Conservation (phyloP, 345 rosid genomes). For the Eucalyptus rudis region DNA sequence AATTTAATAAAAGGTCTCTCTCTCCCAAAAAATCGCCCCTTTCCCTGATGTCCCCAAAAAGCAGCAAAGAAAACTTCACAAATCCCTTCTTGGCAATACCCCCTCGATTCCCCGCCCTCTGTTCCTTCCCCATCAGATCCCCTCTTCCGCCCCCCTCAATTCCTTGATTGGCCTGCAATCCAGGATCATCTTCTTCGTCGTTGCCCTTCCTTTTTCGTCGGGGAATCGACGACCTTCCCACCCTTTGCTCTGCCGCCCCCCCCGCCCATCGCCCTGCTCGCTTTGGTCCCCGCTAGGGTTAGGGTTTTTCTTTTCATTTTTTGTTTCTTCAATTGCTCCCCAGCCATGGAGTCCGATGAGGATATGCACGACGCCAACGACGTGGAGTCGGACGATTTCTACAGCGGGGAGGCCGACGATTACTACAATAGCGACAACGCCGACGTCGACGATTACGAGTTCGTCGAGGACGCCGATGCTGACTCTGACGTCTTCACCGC, state of each 20-base stretch:
- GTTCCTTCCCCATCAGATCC: not conserved
- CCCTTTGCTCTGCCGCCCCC: not conserved
- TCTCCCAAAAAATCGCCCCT: not conserved
- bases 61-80: no score
- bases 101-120: not conserved
- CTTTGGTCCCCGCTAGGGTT: not conserved
- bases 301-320: not conserved
- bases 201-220: not conserved
- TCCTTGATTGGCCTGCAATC: not conserved
- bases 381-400: slow-evolving; percentile 67
- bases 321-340: not conserved
- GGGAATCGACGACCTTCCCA: not conserved
- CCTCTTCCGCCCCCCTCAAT: not conserved
- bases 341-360: slow-evolving; percentile 59
- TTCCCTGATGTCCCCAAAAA: not conserved
- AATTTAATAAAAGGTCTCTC: not conserved
- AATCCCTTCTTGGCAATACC: not conserved
- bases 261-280: not conserved
- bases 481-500: slow-evolving; percentile 33
- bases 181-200: accelerated
- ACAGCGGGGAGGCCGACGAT: slow-evolving; percentile 62
- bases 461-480: slow-evolving; percentile 49
- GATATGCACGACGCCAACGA: slow-evolving; percentile 71
- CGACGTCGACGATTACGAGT: slow-evolving; percentile 38
- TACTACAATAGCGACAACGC: slow-evolving; percentile 37